Percentiles rank a stretch among this genome's conserved stretches.
These are phyloP conservation scores for Zygnema circumcarinatum DNA, from an alignment of 139 green algal genomes.

Conservation along the genomic window DNA sequence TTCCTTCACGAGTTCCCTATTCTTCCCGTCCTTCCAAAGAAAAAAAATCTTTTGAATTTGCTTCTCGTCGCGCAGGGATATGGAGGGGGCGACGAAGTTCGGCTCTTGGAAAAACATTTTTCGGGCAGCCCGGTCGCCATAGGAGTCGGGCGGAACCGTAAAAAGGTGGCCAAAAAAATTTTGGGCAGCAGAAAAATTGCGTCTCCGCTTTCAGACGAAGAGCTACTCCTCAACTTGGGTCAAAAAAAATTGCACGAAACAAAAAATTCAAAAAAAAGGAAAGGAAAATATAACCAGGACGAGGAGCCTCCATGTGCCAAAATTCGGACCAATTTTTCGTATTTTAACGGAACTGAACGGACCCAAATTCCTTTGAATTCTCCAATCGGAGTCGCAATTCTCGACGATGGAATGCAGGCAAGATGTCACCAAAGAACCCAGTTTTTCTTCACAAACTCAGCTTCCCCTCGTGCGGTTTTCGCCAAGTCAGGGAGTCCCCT, in stretches of 20 bases:
- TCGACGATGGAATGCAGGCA: slow-evolving; percentile 59
- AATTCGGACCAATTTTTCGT: background rate
- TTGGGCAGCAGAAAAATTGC: background rate
- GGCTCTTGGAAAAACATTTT: slow-evolving; percentile 42
- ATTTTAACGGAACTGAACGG: background rate
- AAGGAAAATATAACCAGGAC: background rate
- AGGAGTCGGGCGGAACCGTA: slow-evolving; percentile 13
- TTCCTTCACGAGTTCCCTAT: background rate
- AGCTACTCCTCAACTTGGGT: background rate
- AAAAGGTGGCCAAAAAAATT: background rate
- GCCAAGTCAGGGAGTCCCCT: too few relatives aligned
- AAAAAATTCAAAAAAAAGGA: slow-evolving; percentile 1
- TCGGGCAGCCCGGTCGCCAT: background rate
- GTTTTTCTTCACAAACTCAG: background rate
- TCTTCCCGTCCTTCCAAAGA: background rate
- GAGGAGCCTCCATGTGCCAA: background rate
- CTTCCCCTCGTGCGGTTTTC: background rate
- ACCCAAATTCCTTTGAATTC: background rate
- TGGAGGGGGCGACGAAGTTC: slow-evolving; percentile 49
- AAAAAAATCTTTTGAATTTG: slow-evolving; percentile 3
- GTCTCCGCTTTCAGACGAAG: background rate
- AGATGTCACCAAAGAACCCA: background rate
- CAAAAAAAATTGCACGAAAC: background rate
- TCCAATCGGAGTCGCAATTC: slow-evolving; percentile 44
- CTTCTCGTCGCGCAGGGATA: slow-evolving; percentile 32